These are phyloP conservation scores for Chlamydomonas sp. DNA, from an alignment of 139 green algal genomes.

Conservation along the genomic window DNA sequence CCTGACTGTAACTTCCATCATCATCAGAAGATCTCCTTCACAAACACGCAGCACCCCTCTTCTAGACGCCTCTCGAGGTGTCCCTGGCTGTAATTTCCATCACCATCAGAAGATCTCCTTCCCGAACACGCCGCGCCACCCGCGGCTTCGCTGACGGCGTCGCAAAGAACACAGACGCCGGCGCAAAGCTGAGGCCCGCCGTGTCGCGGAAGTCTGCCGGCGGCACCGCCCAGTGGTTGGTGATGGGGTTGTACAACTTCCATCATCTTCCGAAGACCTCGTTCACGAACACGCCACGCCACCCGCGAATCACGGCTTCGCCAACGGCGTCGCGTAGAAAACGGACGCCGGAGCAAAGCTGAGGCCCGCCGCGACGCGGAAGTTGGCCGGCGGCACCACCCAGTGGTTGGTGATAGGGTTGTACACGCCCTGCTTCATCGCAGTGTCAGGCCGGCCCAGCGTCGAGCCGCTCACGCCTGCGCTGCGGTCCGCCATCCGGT, in stretches of 20 bases:
- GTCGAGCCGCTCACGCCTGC: not conserved
- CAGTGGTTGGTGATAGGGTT: constrained; percentile 43
- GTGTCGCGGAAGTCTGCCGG: constrained; percentile 19
- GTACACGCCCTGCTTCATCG: constrained; percentile 26
- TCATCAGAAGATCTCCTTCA: too few species aligned
- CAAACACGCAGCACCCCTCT: too few species aligned
- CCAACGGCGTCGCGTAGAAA: constrained; percentile 17
- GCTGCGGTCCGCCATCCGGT: not conserved
- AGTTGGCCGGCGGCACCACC: constrained; percentile 26
- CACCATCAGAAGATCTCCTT: too few species aligned
- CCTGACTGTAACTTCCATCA: too few species aligned
- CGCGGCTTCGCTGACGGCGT: too few species aligned
- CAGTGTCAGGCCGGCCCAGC: not conserved
- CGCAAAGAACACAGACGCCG: constrained; percentile 28
- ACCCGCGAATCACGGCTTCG: too few species aligned
- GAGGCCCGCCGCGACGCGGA: constrained; percentile 18
- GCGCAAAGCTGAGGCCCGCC: constrained; percentile 28
- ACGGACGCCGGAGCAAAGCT: constrained; percentile 31
- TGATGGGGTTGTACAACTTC: constrained; percentile 47
- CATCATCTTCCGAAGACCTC: too few species aligned
- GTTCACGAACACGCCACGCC: too few species aligned
- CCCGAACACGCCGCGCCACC: too few species aligned
- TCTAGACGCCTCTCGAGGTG: too few species aligned
- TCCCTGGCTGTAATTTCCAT: too few species aligned
- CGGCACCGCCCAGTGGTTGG: constrained; percentile 33